Evolutionary conservation across 768 basidiomycete genomes (phyloP).

Genomic region (Obba rivulosa): DNA sequence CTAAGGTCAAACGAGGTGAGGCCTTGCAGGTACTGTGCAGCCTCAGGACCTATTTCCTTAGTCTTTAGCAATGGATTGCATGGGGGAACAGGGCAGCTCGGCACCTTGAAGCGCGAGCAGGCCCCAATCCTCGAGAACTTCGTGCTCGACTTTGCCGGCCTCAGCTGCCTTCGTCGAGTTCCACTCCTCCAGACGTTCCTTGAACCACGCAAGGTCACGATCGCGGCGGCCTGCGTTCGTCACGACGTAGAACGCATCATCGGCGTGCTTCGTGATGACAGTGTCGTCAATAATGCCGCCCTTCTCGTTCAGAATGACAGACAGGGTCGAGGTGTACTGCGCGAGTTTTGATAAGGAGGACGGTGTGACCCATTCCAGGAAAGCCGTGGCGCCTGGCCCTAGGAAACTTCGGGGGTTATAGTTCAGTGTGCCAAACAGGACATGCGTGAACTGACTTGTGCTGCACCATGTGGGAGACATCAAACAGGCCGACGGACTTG

Average conservation of each 20-base stretch:
- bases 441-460: conserved; percentile 50
- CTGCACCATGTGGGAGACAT: conserved; percentile 99
- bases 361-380: conserved; percentile 88
- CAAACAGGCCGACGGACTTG: conserved; percentile 79
- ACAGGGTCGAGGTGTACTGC: conserved; percentile 78
- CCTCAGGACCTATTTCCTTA: conserved; percentile 59
- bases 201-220: conserved; percentile 78
- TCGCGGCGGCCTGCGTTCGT: conserved; percentile 90
- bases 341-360: conserved; percentile 67
- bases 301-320: conserved; percentile 79
- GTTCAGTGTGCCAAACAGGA: not conserved
- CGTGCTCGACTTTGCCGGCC: conserved; percentile 68
- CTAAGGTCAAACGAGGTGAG: conserved; percentile 72
- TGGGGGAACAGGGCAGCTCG: conserved; percentile 8
- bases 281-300: conserved; percentile 98
- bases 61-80: not conserved
- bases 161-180: conserved; percentile 49
- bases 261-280: conserved; percentile 80
- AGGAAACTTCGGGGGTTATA: conserved; percentile 52
- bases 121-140: conserved; percentile 81
- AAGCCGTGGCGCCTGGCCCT: conserved; percentile 69
- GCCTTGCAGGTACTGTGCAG: conserved; percentile 73
- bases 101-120: conserved; percentile 91
- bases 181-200: conserved; percentile 67
- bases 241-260: conserved; percentile 85